A percentile compares a stretch with the other conserved stretches of the same genome.
Conservation (phyloP, 2,329 filamentous ascomycete genomes). For the Calonectria henricotiae region DNA sequence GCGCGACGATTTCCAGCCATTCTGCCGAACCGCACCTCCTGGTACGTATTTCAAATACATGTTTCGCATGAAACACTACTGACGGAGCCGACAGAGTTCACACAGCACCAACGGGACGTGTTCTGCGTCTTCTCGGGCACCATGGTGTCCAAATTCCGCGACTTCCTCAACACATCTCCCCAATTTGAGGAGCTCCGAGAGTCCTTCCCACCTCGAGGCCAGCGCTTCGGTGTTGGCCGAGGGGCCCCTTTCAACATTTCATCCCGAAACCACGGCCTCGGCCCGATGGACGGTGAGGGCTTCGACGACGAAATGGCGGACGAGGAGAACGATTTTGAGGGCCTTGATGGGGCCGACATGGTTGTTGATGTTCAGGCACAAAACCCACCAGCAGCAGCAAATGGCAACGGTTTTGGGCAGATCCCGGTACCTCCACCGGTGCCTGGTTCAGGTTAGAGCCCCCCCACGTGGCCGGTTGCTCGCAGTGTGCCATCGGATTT, state of each 20-base stretch:
- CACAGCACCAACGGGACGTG: constrained; percentile 92
- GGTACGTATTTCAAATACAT: constrained; percentile 63
- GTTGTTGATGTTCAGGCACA: constrained; percentile 55
- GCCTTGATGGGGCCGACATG: constrained; percentile 61
- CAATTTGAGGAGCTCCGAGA: constrained; percentile 66
- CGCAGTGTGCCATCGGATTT: constrained; percentile 41
- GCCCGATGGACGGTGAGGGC: constrained; percentile 54
- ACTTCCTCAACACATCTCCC: constrained; percentile 78
- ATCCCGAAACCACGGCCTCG: constrained; percentile 20
- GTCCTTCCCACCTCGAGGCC: constrained; percentile 45
- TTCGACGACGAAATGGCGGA: constrained; percentile 64
- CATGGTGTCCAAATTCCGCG: constrained; percentile 84
- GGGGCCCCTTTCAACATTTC: background rate
- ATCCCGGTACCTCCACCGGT: constrained; percentile 54
- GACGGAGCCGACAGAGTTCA: constrained; percentile 80
- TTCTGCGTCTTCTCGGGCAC: constrained; percentile 98
- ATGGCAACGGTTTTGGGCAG: constrained; percentile 44
- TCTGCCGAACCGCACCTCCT: constrained; percentile 87
- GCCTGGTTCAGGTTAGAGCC: constrained; percentile 48
- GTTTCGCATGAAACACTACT: constrained; percentile 41
- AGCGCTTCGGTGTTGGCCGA: constrained; percentile 29
- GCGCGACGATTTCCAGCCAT: constrained; percentile 85
- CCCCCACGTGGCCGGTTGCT: constrained; percentile 44
- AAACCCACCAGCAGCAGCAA: constrained; percentile 45
- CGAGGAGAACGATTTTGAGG: constrained; percentile 65